Base-by-base conservation (phyloP, 495 filamentous ascomycete genomes). In the Penicillium robsamsonii region DNA sequence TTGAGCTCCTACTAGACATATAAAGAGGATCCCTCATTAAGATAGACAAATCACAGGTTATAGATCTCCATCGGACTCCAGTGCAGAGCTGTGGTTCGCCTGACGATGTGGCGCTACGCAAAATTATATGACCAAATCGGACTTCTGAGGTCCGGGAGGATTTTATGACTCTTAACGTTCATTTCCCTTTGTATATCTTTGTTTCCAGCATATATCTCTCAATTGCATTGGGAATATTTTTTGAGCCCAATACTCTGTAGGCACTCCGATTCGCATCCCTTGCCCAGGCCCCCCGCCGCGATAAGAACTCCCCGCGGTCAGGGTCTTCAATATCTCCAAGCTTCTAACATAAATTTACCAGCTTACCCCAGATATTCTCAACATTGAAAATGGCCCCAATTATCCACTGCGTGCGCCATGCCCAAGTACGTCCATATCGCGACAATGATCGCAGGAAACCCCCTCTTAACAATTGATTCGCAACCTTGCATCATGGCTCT, bases 361-460 rank as follows among this genome's bases (percentile, higher is more conserved):
- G 35, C 13, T 46, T 29, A 30, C 5, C n/a, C 38, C 18, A 11
- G 7, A 37, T n/a, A 52, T 41, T 20, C 37, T 13, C 18, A 18
- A 38, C 7, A 17, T n/a, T 9, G 35, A 62, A 12, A 13, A 73
- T 73, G 75, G 57, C 75, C 31, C 79, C 79, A 0, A 74, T 75
- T 44, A 68, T 82, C 35, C 78, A 82, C 60, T 78, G 72, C 58
- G 75, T 82, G 50, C 79, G 79, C 49, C 79, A 82, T 64, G 79
- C 78, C 47, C 79, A 81, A 67, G 79, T 79, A 70, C 43, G 66
- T 61, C 35, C 27, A 17, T 20, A 41, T 30, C 3, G n/a, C n/a
- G 7, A 42, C 29, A n/a, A 5, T 38, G 11, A 20, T 35, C 22
- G 13, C 17, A 46, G 37, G 43, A 46, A 46, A 46, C 58, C 48